phyloP scores from a whole-genome alignment of 2,329 filamentous ascomycete genomes.

The Leptographium wingfieldii region DNA sequence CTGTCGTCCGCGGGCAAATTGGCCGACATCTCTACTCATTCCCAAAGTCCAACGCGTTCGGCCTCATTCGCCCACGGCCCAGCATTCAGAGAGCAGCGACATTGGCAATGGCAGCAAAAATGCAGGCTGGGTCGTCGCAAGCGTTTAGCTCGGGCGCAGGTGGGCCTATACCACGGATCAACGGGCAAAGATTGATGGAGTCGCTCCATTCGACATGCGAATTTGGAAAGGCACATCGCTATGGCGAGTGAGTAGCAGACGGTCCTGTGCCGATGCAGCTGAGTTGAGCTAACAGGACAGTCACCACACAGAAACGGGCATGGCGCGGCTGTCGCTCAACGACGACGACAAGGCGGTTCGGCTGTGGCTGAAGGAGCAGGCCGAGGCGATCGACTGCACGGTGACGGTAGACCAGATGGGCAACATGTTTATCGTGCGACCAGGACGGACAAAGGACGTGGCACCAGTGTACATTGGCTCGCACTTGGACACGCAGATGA shows the following conservation, averaged over 20 bases:
- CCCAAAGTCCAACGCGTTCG: background rate
- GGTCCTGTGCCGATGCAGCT: background rate
- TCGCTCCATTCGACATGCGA: constrained; percentile 12
- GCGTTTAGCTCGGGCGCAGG: background rate
- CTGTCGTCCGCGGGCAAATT: background rate
- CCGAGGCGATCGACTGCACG: constrained; percentile 49
- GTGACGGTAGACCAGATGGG: constrained; percentile 64
- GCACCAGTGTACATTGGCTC: constrained; percentile 53
- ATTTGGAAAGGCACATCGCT: constrained; percentile 11
- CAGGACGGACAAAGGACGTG: constrained; percentile 55
- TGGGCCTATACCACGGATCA: background rate
- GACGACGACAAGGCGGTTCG: constrained; percentile 59
- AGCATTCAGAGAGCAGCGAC: background rate
- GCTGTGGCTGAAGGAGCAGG: constrained; percentile 61
- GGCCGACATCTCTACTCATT: background rate
- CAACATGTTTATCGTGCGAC: constrained; percentile 64
- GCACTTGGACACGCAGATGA: constrained; percentile 53
- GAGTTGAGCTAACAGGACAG: background rate
- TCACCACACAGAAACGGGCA: constrained; percentile 47
- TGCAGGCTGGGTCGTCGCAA: background rate
- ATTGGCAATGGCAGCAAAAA: background rate
- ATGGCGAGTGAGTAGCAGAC: constrained; percentile 8
- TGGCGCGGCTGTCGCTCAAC: constrained; percentile 60
- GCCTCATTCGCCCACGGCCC: background rate
- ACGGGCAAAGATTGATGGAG: constrained; percentile 11